A percentile compares a stretch with the other conserved stretches of the same genome.
These are phyloP conservation scores for Yamadazyma conglobata DNA, from an alignment of 1,139 yeast genomes.

Conservation along the genomic window DNA sequence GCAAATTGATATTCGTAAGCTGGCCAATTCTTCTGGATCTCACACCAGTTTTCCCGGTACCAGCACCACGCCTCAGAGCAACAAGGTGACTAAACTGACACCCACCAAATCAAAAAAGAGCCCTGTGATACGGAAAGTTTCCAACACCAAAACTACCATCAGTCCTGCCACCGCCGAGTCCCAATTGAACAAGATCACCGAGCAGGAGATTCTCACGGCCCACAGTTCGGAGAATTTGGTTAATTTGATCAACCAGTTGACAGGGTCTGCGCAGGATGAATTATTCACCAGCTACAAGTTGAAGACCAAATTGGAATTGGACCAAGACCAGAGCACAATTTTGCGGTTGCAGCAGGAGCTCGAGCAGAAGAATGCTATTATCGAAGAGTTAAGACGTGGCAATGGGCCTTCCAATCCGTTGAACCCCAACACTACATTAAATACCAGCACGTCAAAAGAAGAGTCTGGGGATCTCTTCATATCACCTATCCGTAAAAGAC, in stretches of 20 bases:
- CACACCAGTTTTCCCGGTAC: no score
- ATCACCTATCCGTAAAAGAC: conserved; percentile 37
- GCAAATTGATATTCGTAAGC: neutral
- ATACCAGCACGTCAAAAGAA: neutral
- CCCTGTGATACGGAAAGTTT: conserved; percentile 5
- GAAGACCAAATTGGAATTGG: conserved; percentile 27
- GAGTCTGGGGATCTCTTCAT: conserved; percentile 10
- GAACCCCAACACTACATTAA: conserved; percentile 1
- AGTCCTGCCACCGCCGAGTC: conserved; percentile 1
- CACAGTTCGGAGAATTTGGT: conserved; percentile 26
- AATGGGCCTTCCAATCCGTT: conserved; percentile 1
- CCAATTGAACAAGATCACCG: conserved; percentile 21
- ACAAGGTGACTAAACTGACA: conserved; percentile 4
- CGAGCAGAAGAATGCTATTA: conserved; percentile 24
- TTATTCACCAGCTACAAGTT: conserved; percentile 27
- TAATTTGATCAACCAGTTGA: conserved; percentile 29
- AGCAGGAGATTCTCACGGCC: conserved; percentile 30
- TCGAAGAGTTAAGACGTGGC: conserved; percentile 19
- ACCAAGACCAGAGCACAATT: conserved; percentile 27
- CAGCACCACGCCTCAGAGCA: conserved; percentile 6
- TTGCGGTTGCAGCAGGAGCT: conserved; percentile 24
- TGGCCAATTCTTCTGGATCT: no score
- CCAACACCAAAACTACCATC: neutral
- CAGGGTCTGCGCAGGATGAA: conserved; percentile 36
- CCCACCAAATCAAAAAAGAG: conserved; percentile 2